Evolutionary conservation across 345 rosid species (phyloP).

Genomic region (Psidium friedrichsthalianum): DNA sequence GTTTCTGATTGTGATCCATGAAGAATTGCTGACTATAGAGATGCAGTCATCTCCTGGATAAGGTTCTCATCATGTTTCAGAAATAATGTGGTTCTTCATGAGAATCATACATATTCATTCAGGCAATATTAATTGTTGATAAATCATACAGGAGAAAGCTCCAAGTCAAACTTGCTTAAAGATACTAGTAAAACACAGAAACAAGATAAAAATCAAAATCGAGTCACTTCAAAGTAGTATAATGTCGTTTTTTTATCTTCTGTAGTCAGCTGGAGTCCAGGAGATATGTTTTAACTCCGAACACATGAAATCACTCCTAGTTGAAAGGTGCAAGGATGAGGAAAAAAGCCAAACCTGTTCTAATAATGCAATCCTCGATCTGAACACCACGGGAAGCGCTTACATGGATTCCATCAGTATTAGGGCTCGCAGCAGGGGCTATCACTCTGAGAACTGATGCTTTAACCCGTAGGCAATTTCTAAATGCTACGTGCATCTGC

Average conservation of each 20-base stretch:
- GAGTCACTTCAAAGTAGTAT: not conserved
- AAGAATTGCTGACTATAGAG: slow-evolving; percentile 75
- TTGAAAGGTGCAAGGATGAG: not conserved
- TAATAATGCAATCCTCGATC: slow-evolving; percentile 36
- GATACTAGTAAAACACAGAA: not conserved
- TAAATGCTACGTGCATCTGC: slow-evolving; percentile 76
- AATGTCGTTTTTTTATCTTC: not conserved
- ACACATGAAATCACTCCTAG: not conserved
- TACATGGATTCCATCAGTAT: slow-evolving; percentile 87
- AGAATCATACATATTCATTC: not conserved
- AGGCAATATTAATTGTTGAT: not conserved
- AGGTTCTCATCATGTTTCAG: not conserved
- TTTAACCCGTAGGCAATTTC: slow-evolving; percentile 47
- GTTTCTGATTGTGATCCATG: slow-evolving; percentile 49
- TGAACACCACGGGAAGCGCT: slow-evolving; percentile 59
- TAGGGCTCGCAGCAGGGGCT: slow-evolving; percentile 75
- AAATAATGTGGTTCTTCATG: not conserved
- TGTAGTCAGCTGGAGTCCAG: not conserved
- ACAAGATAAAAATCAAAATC: not conserved
- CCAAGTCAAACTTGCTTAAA: not conserved
- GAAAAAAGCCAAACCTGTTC: slow-evolving; percentile 44
- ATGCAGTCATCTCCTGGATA: slow-evolving; percentile 84
- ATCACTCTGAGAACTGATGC: slow-evolving; percentile 31
- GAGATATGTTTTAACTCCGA: not conserved
- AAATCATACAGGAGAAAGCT: not conserved